phyloP scores from a whole-genome alignment of 106 monocot genomes.

The Allium cepa region DNA sequence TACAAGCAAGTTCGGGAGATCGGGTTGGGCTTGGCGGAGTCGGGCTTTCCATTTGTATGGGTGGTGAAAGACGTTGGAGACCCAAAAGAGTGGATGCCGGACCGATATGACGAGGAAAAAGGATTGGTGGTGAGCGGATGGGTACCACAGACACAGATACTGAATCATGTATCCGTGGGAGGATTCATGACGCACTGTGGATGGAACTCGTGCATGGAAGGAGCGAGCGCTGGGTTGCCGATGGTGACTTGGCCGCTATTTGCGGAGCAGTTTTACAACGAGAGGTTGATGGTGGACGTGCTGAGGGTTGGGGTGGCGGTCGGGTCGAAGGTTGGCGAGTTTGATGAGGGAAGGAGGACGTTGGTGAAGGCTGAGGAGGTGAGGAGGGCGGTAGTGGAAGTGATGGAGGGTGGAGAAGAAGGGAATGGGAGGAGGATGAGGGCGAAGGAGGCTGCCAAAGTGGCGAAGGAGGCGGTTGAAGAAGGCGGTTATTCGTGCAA shows the following conservation, averaged over 20 bases:
- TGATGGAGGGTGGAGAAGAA: slow-evolving; percentile 19
- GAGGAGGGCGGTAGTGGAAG: slow-evolving; percentile 10
- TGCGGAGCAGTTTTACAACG: slow-evolving; percentile 48
- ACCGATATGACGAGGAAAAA: slow-evolving; percentile 18
- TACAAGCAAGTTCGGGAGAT: not conserved
- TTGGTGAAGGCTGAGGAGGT: slow-evolving; percentile 24
- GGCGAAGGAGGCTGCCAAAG: slow-evolving; percentile 9
- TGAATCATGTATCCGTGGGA: slow-evolving; percentile 31
- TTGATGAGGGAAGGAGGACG: not conserved
- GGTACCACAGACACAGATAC: slow-evolving; percentile 36
- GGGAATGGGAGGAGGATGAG: slow-evolving; percentile 10
- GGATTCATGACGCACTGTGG: slow-evolving; percentile 55
- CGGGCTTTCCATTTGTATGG: slow-evolving; percentile 10
- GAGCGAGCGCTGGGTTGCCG: slow-evolving; percentile 23
- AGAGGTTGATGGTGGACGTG: slow-evolving; percentile 26
- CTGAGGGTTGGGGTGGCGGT: slow-evolving; percentile 20
- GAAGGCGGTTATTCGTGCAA: slow-evolving; percentile 15
- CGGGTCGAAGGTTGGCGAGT: slow-evolving; percentile 18
- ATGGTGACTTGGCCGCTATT: slow-evolving; percentile 41
- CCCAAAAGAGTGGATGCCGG: slow-evolving; percentile 3
- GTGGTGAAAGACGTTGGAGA: slow-evolving; percentile 8
- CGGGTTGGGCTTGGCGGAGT: not conserved
- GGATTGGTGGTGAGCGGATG: slow-evolving; percentile 31
- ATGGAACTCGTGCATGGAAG: slow-evolving; percentile 48
- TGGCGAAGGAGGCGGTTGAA: slow-evolving; percentile 19